Conservation (phyloP, 73 alveolate genomes). For the Blepharisma japonicum region DNA sequence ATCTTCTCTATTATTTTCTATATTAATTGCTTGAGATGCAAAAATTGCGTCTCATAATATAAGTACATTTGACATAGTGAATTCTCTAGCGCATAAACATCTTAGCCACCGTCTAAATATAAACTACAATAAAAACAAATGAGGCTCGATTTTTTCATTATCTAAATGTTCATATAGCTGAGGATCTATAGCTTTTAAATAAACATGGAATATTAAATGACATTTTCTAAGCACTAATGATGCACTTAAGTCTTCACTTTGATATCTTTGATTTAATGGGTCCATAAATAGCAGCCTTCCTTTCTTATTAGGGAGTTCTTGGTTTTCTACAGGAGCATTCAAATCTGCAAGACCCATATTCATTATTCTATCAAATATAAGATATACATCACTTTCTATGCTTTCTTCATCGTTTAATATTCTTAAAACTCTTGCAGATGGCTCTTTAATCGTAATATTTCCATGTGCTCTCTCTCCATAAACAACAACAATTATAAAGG, state of each 20-base stretch:
- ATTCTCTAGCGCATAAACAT: background rate
- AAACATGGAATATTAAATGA: background rate
- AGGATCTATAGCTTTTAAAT: background rate
- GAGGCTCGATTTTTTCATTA: slow-evolving; percentile 23
- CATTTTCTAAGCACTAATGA: background rate
- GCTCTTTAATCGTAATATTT: background rate
- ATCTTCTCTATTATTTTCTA: too few relatives aligned
- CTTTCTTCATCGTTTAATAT: background rate
- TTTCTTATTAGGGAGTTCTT: background rate
- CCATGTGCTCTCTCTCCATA: slow-evolving; percentile 37
- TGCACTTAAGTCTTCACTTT: slow-evolving; percentile 11
- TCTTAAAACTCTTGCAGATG: background rate
- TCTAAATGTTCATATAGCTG: slow-evolving; percentile 25
- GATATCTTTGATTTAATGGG: background rate
- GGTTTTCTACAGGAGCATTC: slow-evolving; percentile 8
- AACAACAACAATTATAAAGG: slow-evolving; percentile 59
- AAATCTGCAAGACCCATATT: slow-evolving; percentile 13
- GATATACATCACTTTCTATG: slow-evolving; percentile 22
- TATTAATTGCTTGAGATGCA: background rate
- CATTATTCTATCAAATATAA: slow-evolving; percentile 16
- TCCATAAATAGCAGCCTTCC: background rate
- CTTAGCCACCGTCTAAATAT: background rate
- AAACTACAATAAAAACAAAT: background rate
- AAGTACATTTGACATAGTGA: background rate
- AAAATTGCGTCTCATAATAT: background rate